Evolutionary conservation across 805 yeast species (phyloP).

Genomic region (Komagataella pseudopastoris): DNA sequence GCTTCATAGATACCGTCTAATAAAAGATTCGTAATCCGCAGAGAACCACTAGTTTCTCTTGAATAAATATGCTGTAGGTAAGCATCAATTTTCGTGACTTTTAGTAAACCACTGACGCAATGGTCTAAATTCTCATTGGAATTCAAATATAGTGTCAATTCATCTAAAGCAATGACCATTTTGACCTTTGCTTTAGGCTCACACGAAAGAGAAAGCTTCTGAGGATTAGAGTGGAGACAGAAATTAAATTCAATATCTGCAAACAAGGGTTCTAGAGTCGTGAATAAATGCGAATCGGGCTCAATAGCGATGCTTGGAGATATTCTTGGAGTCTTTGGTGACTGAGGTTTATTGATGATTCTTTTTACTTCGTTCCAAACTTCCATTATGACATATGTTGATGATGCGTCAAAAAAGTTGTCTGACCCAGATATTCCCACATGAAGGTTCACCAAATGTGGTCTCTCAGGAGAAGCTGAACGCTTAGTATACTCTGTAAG

Average conservation of each 20-base stretch:
- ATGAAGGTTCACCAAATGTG: constrained; percentile 36
- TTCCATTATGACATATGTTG: constrained; percentile 67
- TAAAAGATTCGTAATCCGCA: constrained; percentile 32
- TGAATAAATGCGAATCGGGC: constrained; percentile 29
- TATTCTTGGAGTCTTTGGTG: not conserved
- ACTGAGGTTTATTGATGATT: constrained; percentile 19
- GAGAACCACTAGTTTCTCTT: constrained; percentile 72
- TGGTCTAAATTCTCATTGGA: constrained; percentile 24
- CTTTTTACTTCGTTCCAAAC: constrained; percentile 34
- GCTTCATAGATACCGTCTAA: constrained; percentile 34
- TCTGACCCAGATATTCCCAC: constrained; percentile 54
- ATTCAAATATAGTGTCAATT: constrained; percentile 45
- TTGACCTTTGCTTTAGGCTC: constrained; percentile 91
- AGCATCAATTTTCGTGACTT: constrained; percentile 44
- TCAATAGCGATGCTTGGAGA: constrained; percentile 23
- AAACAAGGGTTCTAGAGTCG: not conserved
- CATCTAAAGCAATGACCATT: constrained; percentile 65
- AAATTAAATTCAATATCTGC: constrained; percentile 34
- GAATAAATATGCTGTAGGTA: constrained; percentile 86
- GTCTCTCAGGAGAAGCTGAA: constrained; percentile 6
- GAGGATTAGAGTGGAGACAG: constrained; percentile 56
- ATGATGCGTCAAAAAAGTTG: constrained; percentile 55
- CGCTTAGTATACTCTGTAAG: constrained; percentile 35
- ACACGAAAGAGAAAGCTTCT: constrained; percentile 69
- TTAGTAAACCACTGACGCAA: constrained; percentile 22